Evolutionary conservation across 306 rosid genomes (phyloP), one percentile per base, ranked within the genome.

Genomic region (Adenanthera pavonina): DNA sequence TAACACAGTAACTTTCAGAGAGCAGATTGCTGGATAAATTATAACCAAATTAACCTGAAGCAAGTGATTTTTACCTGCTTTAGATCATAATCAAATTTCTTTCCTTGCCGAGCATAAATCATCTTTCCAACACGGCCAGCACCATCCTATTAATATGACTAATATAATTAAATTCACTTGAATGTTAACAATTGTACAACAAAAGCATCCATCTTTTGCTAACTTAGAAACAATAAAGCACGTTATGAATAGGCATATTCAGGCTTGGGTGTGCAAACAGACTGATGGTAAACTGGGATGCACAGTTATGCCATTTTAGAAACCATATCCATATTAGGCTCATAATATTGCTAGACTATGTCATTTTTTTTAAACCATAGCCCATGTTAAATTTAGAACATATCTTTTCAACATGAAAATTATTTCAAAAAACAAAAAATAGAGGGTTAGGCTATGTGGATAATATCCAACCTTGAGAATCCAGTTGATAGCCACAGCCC

Each of bases 51-150:
- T 77, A 64, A 74, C 12, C 11, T 41, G 34, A 78, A 67, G 4
- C 72, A 57, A 60, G 20, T 48, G 15, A 77, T 47, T 54, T 12
- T 74, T 78, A 94, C 97, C 97, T 95, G 98, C 80, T 96, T 96
- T 14, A 96, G 90, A 84, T 96, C 98, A 87, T 89, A 96, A 81
- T 96, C 99, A 91, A 96, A 96, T 76, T 96, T 96, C 89, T 96
- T 96, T 78, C 99, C 99, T 79, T 96, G 98, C 40, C 98, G 96
- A 43, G 99, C 92, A 88, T 89, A 95, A 40, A 95, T 87, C 99
- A 95, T 95, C 90, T 95, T 95, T 36, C 99, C 99, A 36, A 95
- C 92, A 48, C 99, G 99, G 80, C 99, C 99, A 84, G 99, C 98
- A 35, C 99, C 99, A 75, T 96, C 99, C 97, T 94, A 81, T 71